These are phyloP conservation scores for Trifolium repens DNA, from an alignment of 306 rosid genomes.

Conservation along the genomic window DNA sequence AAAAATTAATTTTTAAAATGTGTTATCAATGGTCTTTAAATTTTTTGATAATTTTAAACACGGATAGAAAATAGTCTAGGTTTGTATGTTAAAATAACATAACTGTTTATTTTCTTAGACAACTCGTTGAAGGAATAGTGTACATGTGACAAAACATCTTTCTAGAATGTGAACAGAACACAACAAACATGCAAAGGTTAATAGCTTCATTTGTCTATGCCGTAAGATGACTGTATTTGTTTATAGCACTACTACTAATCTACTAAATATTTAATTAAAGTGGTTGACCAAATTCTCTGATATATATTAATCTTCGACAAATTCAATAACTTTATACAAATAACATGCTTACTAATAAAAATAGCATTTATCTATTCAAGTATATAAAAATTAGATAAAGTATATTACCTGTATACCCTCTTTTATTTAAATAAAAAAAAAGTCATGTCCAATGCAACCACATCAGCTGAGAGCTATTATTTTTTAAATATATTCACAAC, in stretches of 20 bases:
- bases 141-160: conserved; percentile 3
- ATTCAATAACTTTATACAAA: too few species aligned
- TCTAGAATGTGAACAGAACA: not conserved
- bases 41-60: too few species aligned
- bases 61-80: too few species aligned
- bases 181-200: conserved; percentile 6
- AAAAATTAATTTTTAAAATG: not conserved
- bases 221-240: not conserved
- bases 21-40: not conserved
- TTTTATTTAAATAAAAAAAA: conserved; percentile 25
- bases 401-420: not conserved
- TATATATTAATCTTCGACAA: too few species aligned
- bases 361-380: not conserved
- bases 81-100: too few species aligned
- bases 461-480: not conserved
- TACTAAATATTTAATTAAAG: too few species aligned
- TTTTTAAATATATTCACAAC: not conserved
- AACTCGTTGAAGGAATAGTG: too few species aligned
- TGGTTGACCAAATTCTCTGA: too few species aligned
- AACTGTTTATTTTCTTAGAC: too few species aligned
- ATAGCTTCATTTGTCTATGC: too few species aligned
- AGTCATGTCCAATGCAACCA: conserved; percentile 9
- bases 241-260: too few species aligned
- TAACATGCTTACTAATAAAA: too few species aligned
- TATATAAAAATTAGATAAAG: not conserved